Percentiles rank a stretch among this genome's conserved stretches.
phyloP scores from a whole-genome alignment of 768 basidiomycete genomes.

The Russula abietina region DNA sequence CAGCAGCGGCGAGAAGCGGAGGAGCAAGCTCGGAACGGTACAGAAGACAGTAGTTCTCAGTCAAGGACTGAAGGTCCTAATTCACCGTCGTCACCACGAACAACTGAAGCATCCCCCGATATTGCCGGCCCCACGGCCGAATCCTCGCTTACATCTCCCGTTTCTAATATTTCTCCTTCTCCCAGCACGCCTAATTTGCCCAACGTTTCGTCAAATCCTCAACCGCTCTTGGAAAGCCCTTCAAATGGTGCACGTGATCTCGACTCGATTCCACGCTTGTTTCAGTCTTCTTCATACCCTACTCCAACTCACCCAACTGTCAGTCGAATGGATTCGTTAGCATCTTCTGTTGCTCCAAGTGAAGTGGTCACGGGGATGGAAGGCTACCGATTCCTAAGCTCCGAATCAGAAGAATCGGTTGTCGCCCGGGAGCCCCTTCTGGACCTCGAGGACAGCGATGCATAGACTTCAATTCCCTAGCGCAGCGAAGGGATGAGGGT shows the following conservation, averaged over 20 bases:
- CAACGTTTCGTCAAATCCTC: background rate
- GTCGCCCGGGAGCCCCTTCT: constrained; percentile 23
- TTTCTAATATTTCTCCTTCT: constrained; percentile 1
- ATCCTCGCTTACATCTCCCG: background rate
- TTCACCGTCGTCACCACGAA: constrained; percentile 1
- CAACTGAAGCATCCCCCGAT: constrained; percentile 6
- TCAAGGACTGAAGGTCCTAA: constrained; percentile 8
- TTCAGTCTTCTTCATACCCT: background rate
- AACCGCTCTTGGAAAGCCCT: constrained; percentile 2
- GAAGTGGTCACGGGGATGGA: constrained; percentile 6
- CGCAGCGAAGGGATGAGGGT: background rate
- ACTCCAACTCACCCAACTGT: background rate
- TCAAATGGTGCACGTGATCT: background rate
- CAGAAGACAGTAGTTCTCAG: constrained; percentile 26
- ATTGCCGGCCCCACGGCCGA: background rate
- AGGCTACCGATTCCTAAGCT: constrained; percentile 20
- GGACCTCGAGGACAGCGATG: constrained; percentile 15
- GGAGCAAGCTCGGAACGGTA: constrained; percentile 54
- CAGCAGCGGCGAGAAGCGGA: constrained; percentile 74
- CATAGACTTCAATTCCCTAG: background rate
- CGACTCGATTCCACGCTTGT: background rate
- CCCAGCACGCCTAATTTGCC: constrained; percentile 7
- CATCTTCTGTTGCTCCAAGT: constrained; percentile 16
- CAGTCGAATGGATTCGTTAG: constrained; percentile 19
- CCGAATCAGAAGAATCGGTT: constrained; percentile 24